Percentiles rank a stretch among this genome's conserved stretches.
Conservation (phyloP, 2,329 filamentous ascomycete species). For the Salinomyces thailandicus region DNA sequence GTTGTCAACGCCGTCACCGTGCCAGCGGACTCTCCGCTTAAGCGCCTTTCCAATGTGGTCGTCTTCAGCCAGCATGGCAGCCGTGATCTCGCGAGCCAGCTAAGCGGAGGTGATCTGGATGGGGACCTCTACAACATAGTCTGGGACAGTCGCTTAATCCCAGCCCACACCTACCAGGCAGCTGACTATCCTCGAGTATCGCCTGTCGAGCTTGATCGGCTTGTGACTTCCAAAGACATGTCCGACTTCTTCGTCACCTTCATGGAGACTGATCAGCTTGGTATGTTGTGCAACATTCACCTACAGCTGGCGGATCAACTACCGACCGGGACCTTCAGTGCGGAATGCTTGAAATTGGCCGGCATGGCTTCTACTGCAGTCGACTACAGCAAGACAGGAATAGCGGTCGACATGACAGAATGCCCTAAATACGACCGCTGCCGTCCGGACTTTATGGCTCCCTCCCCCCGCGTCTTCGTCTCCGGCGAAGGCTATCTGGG, state of each 20-base stretch:
- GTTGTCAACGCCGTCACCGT: constrained; percentile 49
- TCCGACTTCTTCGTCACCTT: constrained; percentile 71
- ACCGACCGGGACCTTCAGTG: constrained; percentile 21
- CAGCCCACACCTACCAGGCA: constrained; percentile 38
- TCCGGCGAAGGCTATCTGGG: constrained; percentile 38
- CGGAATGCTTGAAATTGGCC: constrained; percentile 29
- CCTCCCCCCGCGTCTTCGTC: constrained; percentile 35
- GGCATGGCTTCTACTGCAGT: constrained; percentile 30
- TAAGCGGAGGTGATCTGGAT: constrained; percentile 75
- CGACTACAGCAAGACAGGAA: constrained; percentile 47
- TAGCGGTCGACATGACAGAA: constrained; percentile 38
- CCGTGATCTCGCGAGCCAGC: constrained; percentile 65
- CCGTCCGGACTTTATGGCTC: constrained; percentile 47
- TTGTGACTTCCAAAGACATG: constrained; percentile 56
- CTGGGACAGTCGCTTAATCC: constrained; percentile 50
- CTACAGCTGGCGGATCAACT: constrained; percentile 32
- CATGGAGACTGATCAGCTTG: constrained; percentile 46
- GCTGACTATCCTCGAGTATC: constrained; percentile 58
- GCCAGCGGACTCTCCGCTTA: constrained; percentile 51
- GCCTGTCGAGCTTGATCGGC: constrained; percentile 49
- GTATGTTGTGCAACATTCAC: constrained; percentile 33
- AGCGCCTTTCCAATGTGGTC: constrained; percentile 58
- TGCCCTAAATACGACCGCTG: constrained; percentile 33
- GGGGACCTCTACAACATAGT: constrained; percentile 76
- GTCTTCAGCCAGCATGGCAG: constrained; percentile 62